These are phyloP conservation scores for Flaveria sonorensis DNA, from an alignment of 129 eudicot genomes.

Conservation along the genomic window DNA sequence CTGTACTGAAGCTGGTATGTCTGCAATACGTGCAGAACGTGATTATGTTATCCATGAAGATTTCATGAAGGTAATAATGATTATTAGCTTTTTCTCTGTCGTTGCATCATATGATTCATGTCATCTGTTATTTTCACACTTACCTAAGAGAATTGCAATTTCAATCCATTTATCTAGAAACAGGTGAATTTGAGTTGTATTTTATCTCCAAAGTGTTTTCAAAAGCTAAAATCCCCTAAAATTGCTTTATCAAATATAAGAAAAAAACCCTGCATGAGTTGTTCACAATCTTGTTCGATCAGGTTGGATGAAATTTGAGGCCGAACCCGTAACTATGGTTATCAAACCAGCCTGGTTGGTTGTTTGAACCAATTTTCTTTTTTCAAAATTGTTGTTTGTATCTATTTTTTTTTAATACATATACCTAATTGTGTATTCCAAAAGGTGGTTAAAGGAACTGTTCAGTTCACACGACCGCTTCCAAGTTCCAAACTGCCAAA, in stretches of 20 bases:
- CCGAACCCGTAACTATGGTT: neutral
- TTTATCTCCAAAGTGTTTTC: no score
- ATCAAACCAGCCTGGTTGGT: neutral
- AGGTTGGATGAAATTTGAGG: neutral
- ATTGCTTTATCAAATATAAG: neutral
- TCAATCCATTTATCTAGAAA: neutral
- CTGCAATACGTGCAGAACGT: constrained; percentile 96
- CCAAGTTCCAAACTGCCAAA: neutral
- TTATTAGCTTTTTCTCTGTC: neutral
- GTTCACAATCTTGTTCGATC: neutral
- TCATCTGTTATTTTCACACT: neutral
- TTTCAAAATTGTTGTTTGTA: neutral
- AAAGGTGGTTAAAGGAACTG: neutral
- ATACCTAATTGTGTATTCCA: neutral
- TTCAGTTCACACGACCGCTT: neutral
- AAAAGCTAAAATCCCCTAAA: neutral
- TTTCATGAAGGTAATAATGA: constrained; percentile 86
- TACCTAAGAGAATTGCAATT: neutral
- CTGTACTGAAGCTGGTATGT: constrained; percentile 99
- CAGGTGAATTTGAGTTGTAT: neutral
- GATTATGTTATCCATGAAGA: constrained; percentile 98
- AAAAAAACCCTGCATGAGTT: neutral
- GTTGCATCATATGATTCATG: neutral
- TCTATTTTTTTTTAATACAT: neutral
- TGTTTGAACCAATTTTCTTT: neutral